Evolutionary conservation across 371 early-diverging fungal species (phyloP).

Genomic region (Saksenaea oblongispora): DNA sequence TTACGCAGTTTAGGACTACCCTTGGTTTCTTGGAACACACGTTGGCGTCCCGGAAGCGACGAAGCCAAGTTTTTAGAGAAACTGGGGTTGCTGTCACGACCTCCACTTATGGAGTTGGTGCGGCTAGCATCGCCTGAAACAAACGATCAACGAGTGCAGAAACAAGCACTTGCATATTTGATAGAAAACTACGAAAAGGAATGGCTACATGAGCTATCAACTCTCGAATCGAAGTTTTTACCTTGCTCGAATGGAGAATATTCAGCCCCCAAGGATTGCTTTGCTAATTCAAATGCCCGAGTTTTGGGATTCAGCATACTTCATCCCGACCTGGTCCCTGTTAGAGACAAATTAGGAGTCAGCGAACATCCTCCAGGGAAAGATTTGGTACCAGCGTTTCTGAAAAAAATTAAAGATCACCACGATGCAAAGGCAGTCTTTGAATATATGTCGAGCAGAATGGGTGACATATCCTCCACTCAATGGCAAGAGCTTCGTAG

Average conservation of each 20-base stretch:
- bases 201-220: constrained; percentile 40
- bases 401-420: constrained; percentile 36
- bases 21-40: constrained; percentile 70
- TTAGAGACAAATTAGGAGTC: constrained; percentile 74
- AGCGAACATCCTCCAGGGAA: constrained; percentile 59
- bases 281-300: constrained; percentile 57
- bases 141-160: constrained; percentile 35
- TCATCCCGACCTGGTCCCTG: constrained; percentile 51
- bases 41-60: constrained; percentile 54
- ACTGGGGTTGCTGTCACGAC: constrained; percentile 63
- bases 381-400: constrained; percentile 48
- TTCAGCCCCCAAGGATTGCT: constrained; percentile 63
- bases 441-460: constrained; percentile 70
- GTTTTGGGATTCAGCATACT: constrained; percentile 73
- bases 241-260: constrained; percentile 56
- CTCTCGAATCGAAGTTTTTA: constrained; percentile 60
- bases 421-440: constrained; percentile 59
- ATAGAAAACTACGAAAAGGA: constrained; percentile 68
- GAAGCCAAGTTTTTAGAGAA: constrained; percentile 65
- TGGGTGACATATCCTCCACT: constrained; percentile 49
- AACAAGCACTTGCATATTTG: constrained; percentile 66
- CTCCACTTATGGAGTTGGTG: constrained; percentile 60
- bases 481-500: constrained; percentile 59
- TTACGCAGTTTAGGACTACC: constrained; percentile 66
- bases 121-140: constrained; percentile 48